A percentile compares a stretch with the other conserved stretches of the same genome.
phyloP scores from a whole-genome alignment of 768 basidiomycete species.

The Tephrocybe sp. region DNA sequence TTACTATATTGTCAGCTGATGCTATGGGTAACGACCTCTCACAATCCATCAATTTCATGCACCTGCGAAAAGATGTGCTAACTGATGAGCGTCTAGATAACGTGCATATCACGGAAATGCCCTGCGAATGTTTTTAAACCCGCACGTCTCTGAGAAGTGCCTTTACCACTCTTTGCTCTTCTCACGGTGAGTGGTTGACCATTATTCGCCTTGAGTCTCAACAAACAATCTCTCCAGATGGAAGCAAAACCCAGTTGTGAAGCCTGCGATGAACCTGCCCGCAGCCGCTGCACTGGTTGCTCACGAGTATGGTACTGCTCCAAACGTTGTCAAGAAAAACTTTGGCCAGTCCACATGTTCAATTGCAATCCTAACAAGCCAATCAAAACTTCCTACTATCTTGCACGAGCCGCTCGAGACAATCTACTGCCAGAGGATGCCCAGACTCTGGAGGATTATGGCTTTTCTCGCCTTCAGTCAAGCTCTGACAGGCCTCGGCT shows the following conservation, averaged over 20 bases:
- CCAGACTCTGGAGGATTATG: conserved; percentile 32
- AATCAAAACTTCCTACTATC: conserved; percentile 29
- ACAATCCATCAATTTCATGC: no score
- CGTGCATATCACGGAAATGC: background rate
- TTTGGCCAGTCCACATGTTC: conserved; percentile 32
- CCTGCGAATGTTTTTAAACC: no score
- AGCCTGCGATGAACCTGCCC: conserved; percentile 8
- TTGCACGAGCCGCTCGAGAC: conserved; percentile 23
- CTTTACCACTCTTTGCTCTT: no score
- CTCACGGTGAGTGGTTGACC: no score
- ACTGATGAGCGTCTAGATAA: background rate
- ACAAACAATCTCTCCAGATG: no score
- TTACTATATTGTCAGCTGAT: no score
- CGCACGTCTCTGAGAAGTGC: no score
- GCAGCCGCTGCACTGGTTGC: conserved; percentile 20
- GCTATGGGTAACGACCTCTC: no score
- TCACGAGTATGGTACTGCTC: conserved; percentile 30
- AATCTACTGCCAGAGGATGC: conserved; percentile 26
- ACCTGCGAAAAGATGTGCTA: no score
- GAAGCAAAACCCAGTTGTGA: background rate
- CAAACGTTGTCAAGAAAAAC: conserved; percentile 22
- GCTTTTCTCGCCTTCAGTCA: conserved; percentile 25
- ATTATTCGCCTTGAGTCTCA: no score
- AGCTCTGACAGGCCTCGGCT: conserved; percentile 17
- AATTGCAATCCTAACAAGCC: conserved; percentile 23